Percentiles rank a stretch among this genome's conserved stretches.
Conservation (phyloP, 306 rosid genomes). For the Hylodesmum podocarpum region DNA sequence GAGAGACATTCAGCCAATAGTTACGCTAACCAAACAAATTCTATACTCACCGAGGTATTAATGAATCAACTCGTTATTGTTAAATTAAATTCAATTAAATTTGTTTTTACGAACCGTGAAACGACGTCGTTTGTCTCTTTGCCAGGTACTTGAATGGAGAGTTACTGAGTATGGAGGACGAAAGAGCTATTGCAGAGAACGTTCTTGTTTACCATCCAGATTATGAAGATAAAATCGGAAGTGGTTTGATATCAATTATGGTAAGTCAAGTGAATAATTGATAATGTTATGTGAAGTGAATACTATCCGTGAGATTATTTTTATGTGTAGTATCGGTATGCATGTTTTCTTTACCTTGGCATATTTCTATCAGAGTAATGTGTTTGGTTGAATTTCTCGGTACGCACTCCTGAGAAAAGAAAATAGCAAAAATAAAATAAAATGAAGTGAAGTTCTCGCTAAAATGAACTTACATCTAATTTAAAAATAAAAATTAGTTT, state of each 20-base stretch:
- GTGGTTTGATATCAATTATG: conserved; percentile 64
- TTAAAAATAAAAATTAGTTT: too few species aligned
- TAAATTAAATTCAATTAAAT: too few species aligned
- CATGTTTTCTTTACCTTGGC: too few species aligned
- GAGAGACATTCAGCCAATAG: conserved; percentile 53
- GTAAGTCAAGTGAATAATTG: conserved; percentile 33
- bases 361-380: too few species aligned
- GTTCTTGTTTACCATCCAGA: conserved; percentile 68
- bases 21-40: conserved; percentile 51
- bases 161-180: conserved; percentile 47
- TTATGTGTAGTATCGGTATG: neutral
- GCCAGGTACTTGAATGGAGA: conserved; percentile 66
- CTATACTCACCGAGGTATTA: conserved; percentile 52
- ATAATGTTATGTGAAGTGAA: too few species aligned
- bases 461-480: too few species aligned
- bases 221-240: conserved; percentile 68
- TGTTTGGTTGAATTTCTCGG: too few species aligned
- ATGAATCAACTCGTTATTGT: neutral
- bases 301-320: too few species aligned
- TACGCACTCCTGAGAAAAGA: too few species aligned
- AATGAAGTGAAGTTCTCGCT: too few species aligned
- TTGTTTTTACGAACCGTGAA: too few species aligned
- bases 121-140: neutral
- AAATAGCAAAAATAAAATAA: too few species aligned
- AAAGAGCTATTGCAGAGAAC: conserved; percentile 54